These are phyloP conservation scores for Seminavis robusta DNA, from an alignment of 108 stramenopile genomes.

Conservation along the genomic window DNA sequence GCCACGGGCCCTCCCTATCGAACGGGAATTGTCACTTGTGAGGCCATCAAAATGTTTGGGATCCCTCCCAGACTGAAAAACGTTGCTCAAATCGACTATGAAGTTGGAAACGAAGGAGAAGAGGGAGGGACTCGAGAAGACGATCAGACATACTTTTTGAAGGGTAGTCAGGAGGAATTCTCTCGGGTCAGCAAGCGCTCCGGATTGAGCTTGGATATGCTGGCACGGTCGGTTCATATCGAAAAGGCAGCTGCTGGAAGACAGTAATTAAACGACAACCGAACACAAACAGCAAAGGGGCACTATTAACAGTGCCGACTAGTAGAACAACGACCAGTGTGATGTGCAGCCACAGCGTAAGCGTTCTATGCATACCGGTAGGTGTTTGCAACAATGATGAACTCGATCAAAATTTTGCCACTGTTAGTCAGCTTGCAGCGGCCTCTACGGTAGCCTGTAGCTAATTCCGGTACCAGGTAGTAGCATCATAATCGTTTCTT, in stretches of 20 bases:
- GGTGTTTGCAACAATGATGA: too few relatives aligned
- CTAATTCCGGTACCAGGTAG: too few relatives aligned
- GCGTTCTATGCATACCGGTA: too few relatives aligned
- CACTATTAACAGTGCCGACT: too few relatives aligned
- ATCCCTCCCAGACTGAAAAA: slow-evolving; percentile 27
- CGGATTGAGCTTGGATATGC: slow-evolving; percentile 22
- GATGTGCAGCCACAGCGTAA: too few relatives aligned
- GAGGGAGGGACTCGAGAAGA: slow-evolving; percentile 31
- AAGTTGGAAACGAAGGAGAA: slow-evolving; percentile 30
- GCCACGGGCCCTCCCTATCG: slow-evolving; percentile 34
- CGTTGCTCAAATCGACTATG: slow-evolving; percentile 45
- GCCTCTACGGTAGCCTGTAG: too few relatives aligned
- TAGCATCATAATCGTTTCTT: too few relatives aligned
- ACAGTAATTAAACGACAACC: neutral
- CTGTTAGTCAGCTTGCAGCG: too few relatives aligned
- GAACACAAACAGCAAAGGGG: too few relatives aligned
- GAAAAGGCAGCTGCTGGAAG: slow-evolving; percentile 18
- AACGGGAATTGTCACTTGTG: slow-evolving; percentile 35
- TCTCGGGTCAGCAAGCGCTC: slow-evolving; percentile 21
- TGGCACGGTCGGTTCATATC: slow-evolving; percentile 30
- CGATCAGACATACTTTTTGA: slow-evolving; percentile 28
- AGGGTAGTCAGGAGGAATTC: slow-evolving; percentile 23
- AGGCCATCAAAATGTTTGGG: slow-evolving; percentile 22
- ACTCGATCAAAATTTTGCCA: too few relatives aligned
- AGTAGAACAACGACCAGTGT: too few relatives aligned